phyloP scores from a whole-genome alignment of 345 rosid genomes.

The Sisymbrium altissimum region DNA sequence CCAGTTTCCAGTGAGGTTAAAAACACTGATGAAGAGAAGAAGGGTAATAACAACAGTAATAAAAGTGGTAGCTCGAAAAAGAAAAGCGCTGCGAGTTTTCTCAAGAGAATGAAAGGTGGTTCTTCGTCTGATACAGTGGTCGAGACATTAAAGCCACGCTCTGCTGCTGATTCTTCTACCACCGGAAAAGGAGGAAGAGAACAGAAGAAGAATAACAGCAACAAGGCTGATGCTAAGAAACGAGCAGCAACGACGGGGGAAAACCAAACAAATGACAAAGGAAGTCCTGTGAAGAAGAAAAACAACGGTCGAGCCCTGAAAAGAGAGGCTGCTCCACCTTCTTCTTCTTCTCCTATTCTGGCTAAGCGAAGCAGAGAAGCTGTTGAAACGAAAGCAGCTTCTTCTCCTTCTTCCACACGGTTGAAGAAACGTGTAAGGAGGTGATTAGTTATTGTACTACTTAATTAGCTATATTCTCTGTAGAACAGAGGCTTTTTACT shows the following conservation, averaged over 20 bases:
- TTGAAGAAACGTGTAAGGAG: constrained; percentile 41
- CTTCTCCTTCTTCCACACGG: constrained; percentile 13
- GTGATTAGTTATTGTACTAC: neutral
- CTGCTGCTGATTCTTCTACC: constrained; percentile 17
- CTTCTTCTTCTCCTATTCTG: constrained; percentile 2
- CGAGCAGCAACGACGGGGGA: neutral
- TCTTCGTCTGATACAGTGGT: constrained; percentile 22
- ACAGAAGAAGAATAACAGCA: constrained; percentile 23
- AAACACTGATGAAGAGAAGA: constrained; percentile 6
- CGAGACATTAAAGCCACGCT: constrained; percentile 8
- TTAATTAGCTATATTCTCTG: neutral
- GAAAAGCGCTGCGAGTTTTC: constrained; percentile 40
- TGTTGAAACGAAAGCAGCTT: constrained; percentile 24
- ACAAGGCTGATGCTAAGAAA: constrained; percentile 24
- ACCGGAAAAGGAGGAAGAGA: constrained; percentile 21
- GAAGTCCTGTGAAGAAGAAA: constrained; percentile 22
- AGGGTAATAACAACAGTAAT: constrained; percentile 6
- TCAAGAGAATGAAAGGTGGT: constrained; percentile 41
- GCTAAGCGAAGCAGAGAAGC: constrained; percentile 36
- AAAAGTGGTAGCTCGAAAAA: constrained; percentile 31
- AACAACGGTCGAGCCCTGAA: constrained; percentile 12
- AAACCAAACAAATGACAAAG: neutral
- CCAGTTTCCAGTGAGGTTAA: neutral
- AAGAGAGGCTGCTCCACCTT: constrained; percentile 6
- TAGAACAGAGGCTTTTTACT: neutral